These are phyloP conservation scores for Ophiocytium majus DNA, from an alignment of 352 stramenopile genomes.

Conservation along the genomic window DNA sequence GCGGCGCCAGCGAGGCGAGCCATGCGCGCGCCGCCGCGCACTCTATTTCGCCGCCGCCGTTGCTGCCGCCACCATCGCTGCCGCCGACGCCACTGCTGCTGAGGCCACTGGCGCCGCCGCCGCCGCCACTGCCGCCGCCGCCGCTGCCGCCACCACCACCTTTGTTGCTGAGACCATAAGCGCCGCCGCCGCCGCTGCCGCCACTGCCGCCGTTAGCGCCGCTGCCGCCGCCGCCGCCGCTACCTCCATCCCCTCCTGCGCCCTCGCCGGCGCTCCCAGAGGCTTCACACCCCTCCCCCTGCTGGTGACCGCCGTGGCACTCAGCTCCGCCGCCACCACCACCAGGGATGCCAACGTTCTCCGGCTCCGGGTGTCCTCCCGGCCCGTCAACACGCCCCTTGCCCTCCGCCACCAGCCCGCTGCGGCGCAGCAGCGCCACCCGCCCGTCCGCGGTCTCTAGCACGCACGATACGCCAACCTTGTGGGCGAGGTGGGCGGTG, in stretches of 20 bases:
- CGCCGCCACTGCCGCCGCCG: too few relatives aligned
- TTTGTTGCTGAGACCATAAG: not conserved
- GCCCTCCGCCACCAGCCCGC: conserved; percentile 42
- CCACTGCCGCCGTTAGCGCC: not conserved
- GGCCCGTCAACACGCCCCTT: conserved; percentile 50
- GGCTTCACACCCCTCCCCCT: not conserved
- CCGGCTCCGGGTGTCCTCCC: conserved; percentile 54
- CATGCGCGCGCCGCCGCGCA: not conserved
- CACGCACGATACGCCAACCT: conserved; percentile 47
- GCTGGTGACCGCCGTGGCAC: conserved; percentile 32
- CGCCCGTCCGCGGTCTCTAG: conserved; percentile 43
- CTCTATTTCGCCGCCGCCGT: not conserved
- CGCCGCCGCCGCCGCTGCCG: not conserved
- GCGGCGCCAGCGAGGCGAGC: conserved; percentile 21
- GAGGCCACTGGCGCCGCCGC: too few relatives aligned
- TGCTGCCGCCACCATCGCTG: not conserved
- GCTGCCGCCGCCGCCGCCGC: too few relatives aligned
- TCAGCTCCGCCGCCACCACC: too few relatives aligned
- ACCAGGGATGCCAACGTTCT: conserved; percentile 22
- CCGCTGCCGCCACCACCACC: not conserved
- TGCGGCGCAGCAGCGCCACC: conserved; percentile 45
- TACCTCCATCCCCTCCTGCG: too few relatives aligned
- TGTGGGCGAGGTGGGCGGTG: conserved; percentile 53
- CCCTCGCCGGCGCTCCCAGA: not conserved
- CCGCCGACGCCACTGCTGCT: too few relatives aligned